phyloP scores from a whole-genome alignment of 78 protist genomes.

The Dictyostelium firmibasis region DNA sequence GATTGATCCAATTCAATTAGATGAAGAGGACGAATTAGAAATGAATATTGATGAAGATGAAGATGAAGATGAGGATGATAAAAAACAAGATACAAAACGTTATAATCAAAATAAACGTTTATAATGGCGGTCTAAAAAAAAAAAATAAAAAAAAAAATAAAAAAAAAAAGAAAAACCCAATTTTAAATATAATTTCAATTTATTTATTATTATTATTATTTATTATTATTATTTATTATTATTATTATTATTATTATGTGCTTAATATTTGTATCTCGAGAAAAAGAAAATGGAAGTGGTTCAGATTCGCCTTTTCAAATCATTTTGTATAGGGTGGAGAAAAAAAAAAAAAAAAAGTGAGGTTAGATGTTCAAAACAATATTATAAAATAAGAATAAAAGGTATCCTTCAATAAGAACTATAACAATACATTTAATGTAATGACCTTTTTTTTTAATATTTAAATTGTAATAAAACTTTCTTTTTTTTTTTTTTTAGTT shows the following conservation, averaged over 20 bases:
- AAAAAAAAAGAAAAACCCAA: no score
- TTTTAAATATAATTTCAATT: no score
- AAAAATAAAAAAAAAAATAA: no score
- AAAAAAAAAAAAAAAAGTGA: not conserved
- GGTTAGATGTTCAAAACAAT: not conserved
- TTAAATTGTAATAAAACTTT: no score
- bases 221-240: no score
- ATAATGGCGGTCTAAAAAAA: no score
- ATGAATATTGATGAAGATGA: not conserved
- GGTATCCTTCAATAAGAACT: not conserved
- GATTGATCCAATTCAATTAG: constrained; percentile 60
- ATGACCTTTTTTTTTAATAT: not conserved
- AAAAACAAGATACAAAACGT: not conserved
- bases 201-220: no score
- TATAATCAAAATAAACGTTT: no score
- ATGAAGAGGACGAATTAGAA: constrained; percentile 12
- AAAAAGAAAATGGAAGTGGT: not conserved
- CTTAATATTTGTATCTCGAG: no score
- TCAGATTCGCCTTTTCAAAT: not conserved
- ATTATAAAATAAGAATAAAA: not conserved
- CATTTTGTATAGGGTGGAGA: not conserved
- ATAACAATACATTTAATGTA: not conserved
- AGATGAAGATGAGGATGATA: not conserved
- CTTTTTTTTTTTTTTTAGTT: no score
- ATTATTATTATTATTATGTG: no score